These are phyloP conservation scores for Aspergillus costaricaensis DNA, from an alignment of 2,329 filamentous ascomycete genomes.

Conservation along the genomic window DNA sequence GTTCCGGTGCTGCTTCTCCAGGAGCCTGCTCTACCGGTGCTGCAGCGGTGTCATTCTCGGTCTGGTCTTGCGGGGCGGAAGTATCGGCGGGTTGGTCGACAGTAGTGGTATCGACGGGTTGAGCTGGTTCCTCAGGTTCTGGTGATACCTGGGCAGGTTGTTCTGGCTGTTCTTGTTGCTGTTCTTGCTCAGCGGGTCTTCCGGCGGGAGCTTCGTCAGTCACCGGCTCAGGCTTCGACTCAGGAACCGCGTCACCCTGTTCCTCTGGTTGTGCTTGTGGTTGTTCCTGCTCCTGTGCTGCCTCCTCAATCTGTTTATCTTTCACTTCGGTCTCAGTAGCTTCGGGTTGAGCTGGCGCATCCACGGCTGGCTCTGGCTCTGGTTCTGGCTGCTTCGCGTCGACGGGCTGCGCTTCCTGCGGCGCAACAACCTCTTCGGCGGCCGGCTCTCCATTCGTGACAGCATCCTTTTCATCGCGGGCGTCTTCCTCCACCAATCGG, in stretches of 20 bases:
- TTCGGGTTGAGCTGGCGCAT: slow-evolving; percentile 14
- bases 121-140: background rate
- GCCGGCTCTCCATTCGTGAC: slow-evolving; percentile 27
- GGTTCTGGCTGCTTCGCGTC: slow-evolving; percentile 7
- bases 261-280: slow-evolving; percentile 10
- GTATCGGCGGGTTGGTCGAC: background rate
- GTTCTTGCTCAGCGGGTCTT: slow-evolving; percentile 1
- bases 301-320: slow-evolving; percentile 9
- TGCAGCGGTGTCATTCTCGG: slow-evolving; percentile 18
- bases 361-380: slow-evolving; percentile 14
- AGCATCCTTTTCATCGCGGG: slow-evolving; percentile 31
- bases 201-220: slow-evolving; percentile 9
- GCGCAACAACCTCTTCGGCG: slow-evolving; percentile 17
- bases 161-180: slow-evolving; percentile 5
- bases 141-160: slow-evolving; percentile 8
- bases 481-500: slow-evolving; percentile 56
- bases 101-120: background rate
- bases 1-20: slow-evolving; percentile 12
- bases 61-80: slow-evolving; percentile 1
- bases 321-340: slow-evolving; percentile 16
- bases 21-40: slow-evolving; percentile 30
- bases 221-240: slow-evolving; percentile 15
- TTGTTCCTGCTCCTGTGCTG: slow-evolving; percentile 12
- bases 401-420: slow-evolving; percentile 18
- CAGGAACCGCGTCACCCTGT: slow-evolving; percentile 10